Conservation (phyloP, 1,284 basidiomycete genomes). For the Mycena citricolor region DNA sequence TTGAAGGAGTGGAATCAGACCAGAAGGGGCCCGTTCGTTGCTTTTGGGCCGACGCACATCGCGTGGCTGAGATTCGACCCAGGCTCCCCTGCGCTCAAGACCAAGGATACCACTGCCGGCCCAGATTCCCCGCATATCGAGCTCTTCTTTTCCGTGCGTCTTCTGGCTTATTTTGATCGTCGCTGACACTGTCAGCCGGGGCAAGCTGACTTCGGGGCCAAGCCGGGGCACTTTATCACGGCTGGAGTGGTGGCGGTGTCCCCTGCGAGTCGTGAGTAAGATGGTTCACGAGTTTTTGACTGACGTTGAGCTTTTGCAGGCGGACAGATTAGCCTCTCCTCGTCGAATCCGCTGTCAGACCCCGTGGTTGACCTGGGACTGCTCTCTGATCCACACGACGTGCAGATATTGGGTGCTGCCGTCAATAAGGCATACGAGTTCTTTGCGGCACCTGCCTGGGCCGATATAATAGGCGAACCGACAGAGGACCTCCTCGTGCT, state of each 20-base stretch:
- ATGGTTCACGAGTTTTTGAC: no score
- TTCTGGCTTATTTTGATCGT: constrained; percentile 5
- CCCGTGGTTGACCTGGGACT: constrained; percentile 28
- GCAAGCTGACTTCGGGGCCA: not conserved
- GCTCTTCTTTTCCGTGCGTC: constrained; percentile 14
- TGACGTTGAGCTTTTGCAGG: no score
- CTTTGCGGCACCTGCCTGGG: constrained; percentile 24
- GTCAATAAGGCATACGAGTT: constrained; percentile 23
- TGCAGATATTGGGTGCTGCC: constrained; percentile 21
- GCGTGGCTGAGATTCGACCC: constrained; percentile 16
- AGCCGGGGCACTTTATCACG: constrained; percentile 26
- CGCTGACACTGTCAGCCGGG: constrained; percentile 2
- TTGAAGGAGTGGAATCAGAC: constrained; percentile 16
- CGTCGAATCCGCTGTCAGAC: constrained; percentile 22
- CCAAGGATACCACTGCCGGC: constrained; percentile 20
- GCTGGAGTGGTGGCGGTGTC: constrained; percentile 27
- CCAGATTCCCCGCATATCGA: constrained; percentile 19
- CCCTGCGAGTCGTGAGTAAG: constrained; percentile 29
- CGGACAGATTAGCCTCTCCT: constrained; percentile 26
- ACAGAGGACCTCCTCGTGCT: constrained; percentile 1
- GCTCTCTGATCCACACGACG: constrained; percentile 23
- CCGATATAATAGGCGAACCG: constrained; percentile 19
- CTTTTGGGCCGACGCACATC: constrained; percentile 12
- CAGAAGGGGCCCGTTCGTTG: constrained; percentile 19
- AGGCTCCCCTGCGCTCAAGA: not conserved